Percentiles rank a stretch among this genome's conserved stretches.
These are phyloP conservation scores for Aspergillus bridgeri DNA, from an alignment of 495 filamentous ascomycete species.

Conservation along the genomic window DNA sequence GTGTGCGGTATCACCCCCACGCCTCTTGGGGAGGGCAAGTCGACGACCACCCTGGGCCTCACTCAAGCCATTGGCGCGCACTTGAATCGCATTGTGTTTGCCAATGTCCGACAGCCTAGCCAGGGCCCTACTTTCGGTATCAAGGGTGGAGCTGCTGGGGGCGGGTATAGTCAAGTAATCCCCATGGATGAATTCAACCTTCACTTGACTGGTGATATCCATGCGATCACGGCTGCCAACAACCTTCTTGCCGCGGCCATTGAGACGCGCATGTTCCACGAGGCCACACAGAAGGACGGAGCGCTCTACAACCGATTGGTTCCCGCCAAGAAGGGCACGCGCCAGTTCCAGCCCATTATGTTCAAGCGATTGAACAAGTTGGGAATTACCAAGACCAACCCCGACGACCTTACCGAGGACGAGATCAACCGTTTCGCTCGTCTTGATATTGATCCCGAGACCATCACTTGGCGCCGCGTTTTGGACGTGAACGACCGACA, in stretches of 20 bases:
- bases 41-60: conserved; percentile 95
- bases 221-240: conserved; percentile 95
- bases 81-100: conserved; percentile 80
- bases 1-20: conserved; percentile 96
- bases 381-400: conserved; percentile 91
- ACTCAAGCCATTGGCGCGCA: conserved; percentile 93
- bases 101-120: conserved; percentile 94
- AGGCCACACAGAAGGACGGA: conserved; percentile 87
- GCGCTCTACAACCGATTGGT: conserved; percentile 86
- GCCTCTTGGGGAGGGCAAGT: conserved; percentile 97
- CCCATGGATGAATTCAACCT: conserved; percentile 99
- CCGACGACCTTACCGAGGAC: conserved; percentile 82
- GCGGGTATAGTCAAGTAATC: conserved; percentile 97
- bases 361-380: conserved; percentile 89
- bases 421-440: conserved; percentile 85
- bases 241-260: conserved; percentile 98
- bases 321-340: conserved; percentile 83
- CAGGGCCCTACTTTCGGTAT: conserved; percentile 98
- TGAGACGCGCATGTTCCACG: conserved; percentile 97
- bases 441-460: conserved; percentile 92
- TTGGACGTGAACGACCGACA: conserved; percentile 97
- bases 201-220: conserved; percentile 95
- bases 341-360: conserved; percentile 84
- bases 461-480: conserved; percentile 95
- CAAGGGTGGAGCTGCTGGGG: conserved; percentile 95